phyloP scores from a whole-genome alignment of 108 stramenopile species.

The Nitzschia sp. region DNA sequence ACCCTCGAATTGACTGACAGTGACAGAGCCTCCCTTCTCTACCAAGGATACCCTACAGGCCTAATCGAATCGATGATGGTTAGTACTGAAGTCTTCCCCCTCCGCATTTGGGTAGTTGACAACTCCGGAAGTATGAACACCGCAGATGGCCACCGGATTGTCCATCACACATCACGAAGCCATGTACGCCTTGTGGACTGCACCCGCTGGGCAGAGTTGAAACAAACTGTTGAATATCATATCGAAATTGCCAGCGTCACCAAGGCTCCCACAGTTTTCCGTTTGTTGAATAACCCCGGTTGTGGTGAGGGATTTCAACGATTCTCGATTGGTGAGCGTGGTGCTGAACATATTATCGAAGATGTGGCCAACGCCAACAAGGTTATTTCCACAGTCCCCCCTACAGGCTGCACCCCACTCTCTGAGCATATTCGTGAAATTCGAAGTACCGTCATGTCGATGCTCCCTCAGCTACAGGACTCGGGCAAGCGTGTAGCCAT shows the following conservation, averaged over 20 bases:
- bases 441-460: conserved; percentile 45
- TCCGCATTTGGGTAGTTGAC: conserved; percentile 73
- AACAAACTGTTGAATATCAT: conserved; percentile 58
- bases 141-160: conserved; percentile 63
- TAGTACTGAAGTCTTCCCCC: conserved; percentile 46
- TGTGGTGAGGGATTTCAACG: conserved; percentile 45
- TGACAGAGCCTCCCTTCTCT: no score
- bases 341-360: conserved; percentile 32
- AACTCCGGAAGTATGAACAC: conserved; percentile 66
- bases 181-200: conserved; percentile 49
- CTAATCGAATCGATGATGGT: conserved; percentile 13
- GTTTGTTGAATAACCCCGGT: conserved; percentile 66
- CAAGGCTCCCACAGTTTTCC: conserved; percentile 61
- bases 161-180: conserved; percentile 31
- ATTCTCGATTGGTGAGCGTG: conserved; percentile 43
- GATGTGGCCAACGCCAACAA: conserved; percentile 50
- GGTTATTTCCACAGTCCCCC: conserved; percentile 53
- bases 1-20: no score
- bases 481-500: conserved; percentile 76
- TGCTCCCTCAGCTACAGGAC: conserved; percentile 44
- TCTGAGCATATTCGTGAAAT: conserved; percentile 72
- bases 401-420: conserved; percentile 79
- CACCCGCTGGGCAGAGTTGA: conserved; percentile 72
- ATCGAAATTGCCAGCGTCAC: conserved; percentile 48
- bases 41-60: conserved; percentile 33